Base-by-base conservation (phyloP, 352 stramenopile genomes). In the Stramenopiles sp. region DNA sequence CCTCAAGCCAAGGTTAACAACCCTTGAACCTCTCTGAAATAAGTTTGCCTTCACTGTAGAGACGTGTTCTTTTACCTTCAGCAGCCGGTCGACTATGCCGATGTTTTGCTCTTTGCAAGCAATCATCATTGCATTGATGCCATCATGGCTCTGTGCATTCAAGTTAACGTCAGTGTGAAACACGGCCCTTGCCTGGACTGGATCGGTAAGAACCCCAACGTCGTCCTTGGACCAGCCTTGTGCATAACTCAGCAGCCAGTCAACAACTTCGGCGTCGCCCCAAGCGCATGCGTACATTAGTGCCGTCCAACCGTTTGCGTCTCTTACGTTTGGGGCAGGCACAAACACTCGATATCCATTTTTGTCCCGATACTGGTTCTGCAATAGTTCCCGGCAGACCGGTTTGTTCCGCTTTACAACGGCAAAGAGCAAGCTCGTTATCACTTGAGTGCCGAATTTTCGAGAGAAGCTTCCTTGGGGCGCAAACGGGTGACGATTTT, bases 101-200 rank as follows among this genome's bases (percentile, higher is more conserved):
- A 53, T 12, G 43, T 53, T 53, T 53, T 53, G 43, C 43, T 53
- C 43, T 25, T 53, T 53, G 43, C 43, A 53, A 53, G 43, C 43
- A 53, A 53, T 53, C 43, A 53, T 53, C 43, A 53, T 53, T 53
- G 43, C 43, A 53, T 12, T 53, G 43, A 53, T 53, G 43, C 43
- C 43, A 53, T 53, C 43, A 53, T 53, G 43, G 43, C 43, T 53
- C 43, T 53, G 43, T 25, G 43, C 43, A 53, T 53, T 53, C 25
- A 53, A 12, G 43, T 53, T 25, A 53, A 53, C 43, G 43, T 53
- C 43, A 53, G 43, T 53, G 43, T 53, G 43, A 53, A 53, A 53
- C 43, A 53, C 43, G 25, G 43, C 43, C 43, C 43, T 53, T 53
- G 43, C 43, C 43, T 53, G 43, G 43, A 53, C 43, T 53, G 43